phyloP scores from a whole-genome alignment of 768 basidiomycete species.

The Aureoboletus auriporus region DNA sequence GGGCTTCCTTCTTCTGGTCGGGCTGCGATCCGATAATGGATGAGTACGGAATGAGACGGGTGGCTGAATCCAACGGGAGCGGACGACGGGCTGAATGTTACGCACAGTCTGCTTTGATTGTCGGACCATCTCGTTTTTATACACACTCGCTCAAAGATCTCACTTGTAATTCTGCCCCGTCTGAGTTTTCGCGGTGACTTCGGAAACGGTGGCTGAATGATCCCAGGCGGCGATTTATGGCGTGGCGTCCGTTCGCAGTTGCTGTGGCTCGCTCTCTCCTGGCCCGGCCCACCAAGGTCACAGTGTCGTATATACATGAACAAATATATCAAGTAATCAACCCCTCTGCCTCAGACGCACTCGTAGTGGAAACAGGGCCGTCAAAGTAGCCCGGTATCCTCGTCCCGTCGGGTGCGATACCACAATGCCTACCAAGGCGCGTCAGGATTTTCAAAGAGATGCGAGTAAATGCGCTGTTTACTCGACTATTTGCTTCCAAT shows the following conservation, averaged over 20 bases:
- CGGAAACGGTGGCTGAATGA: slow-evolving; percentile 23
- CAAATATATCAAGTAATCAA: slow-evolving; percentile 25
- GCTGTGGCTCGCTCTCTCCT: slow-evolving; percentile 14
- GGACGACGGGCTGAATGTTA: slow-evolving; percentile 12
- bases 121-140: slow-evolving; percentile 24
- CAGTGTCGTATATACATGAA: slow-evolving; percentile 12
- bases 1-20: slow-evolving; percentile 41
- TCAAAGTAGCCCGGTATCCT: slow-evolving; percentile 33
- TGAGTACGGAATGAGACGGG: slow-evolving; percentile 6
- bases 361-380: no score
- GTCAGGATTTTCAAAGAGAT: slow-evolving; percentile 1
- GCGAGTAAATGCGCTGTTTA: slow-evolving; percentile 30
- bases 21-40: slow-evolving; percentile 17
- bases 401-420: slow-evolving; percentile 53
- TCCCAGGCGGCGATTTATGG: slow-evolving; percentile 24
- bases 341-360: background rate
- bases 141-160: slow-evolving; percentile 17
- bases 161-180: slow-evolving; percentile 4
- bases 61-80: slow-evolving; percentile 21
- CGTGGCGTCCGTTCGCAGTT: slow-evolving; percentile 8
- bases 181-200: slow-evolving; percentile 15
- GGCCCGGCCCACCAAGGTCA: background rate
- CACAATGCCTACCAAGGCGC: slow-evolving; percentile 43
- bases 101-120: slow-evolving; percentile 34
- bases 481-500: slow-evolving; percentile 78